Conservation (phyloP, 1,284 basidiomycete species). For the Anthracocystis walkeri region DNA sequence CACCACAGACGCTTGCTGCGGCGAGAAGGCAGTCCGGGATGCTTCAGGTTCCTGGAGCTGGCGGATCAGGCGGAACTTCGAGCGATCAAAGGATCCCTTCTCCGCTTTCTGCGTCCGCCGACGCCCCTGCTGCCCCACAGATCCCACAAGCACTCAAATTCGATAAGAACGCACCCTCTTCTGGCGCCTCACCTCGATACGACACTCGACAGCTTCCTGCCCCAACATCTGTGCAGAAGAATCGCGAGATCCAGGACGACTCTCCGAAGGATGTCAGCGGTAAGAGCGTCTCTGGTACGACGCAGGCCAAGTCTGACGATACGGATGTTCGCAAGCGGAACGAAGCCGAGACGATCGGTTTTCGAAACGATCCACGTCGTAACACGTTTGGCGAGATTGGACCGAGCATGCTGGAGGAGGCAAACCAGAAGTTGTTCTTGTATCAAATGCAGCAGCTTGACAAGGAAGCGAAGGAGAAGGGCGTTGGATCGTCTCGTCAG, state of each 20-base stretch:
- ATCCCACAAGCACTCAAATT: slow-evolving; percentile 37
- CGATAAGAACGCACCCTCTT: slow-evolving; percentile 17
- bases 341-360: slow-evolving; percentile 11
- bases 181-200: slow-evolving; percentile 10
- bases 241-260: background rate
- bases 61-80: background rate
- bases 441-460: slow-evolving; percentile 46
- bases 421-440: slow-evolving; percentile 35
- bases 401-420: slow-evolving; percentile 40
- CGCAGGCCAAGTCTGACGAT: slow-evolving; percentile 41
- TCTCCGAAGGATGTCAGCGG: background rate
- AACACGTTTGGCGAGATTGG: slow-evolving; percentile 37
- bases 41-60: slow-evolving; percentile 17
- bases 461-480: slow-evolving; percentile 17
- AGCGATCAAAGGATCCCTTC: slow-evolving; percentile 24
- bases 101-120: slow-evolving; percentile 26
- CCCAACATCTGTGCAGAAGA: background rate
- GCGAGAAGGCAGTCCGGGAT: slow-evolving; percentile 23
- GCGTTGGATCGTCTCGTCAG: slow-evolving; percentile 24
- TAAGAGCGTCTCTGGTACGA: slow-evolving; percentile 23
- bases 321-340: slow-evolving; percentile 26
- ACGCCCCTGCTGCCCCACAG: slow-evolving; percentile 33
- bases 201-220: slow-evolving; percentile 8
- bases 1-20: slow-evolving; percentile 46
- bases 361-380: slow-evolving; percentile 27